Evolutionary conservation across 108 stramenopile genomes (phyloP).

Genomic region (Ochromonas danica): DNA sequence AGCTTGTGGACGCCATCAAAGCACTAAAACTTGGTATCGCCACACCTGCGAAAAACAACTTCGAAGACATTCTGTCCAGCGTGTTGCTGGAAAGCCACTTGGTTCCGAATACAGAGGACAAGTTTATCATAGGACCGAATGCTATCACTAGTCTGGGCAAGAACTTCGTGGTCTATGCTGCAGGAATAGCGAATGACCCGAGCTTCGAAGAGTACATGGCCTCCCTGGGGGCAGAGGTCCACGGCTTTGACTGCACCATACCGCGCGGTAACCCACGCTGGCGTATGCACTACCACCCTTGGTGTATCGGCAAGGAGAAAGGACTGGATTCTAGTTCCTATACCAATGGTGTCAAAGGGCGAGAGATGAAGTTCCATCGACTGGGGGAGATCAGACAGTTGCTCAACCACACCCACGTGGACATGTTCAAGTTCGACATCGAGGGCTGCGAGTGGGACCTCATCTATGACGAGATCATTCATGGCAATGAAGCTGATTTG

Average conservation of each 20-base stretch:
- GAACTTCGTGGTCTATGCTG: neutral
- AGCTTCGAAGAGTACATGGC: neutral
- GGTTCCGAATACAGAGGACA: no score
- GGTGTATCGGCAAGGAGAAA: neutral
- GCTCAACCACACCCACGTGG: neutral
- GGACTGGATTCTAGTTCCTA: no score
- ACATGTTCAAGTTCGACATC: neutral
- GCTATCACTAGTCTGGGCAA: neutral
- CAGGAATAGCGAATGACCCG: neutral
- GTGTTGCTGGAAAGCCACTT: no score
- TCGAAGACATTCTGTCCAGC: no score
- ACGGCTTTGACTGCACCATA: neutral
- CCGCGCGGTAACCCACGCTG: neutral
- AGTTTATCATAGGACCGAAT: neutral
- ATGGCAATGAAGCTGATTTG: neutral
- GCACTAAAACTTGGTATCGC: no score
- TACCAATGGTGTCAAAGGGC: no score
- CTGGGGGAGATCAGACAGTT: neutral
- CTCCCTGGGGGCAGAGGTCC: neutral
- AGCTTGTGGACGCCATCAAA: no score
- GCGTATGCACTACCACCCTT: neutral
- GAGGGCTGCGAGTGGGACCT: conserved; percentile 4
- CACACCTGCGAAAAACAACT: no score
- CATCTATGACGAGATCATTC: neutral
- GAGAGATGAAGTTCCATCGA: neutral